Evolutionary conservation across 2,329 filamentous ascomycete genomes (phyloP).

Genomic region (Phialophora tarda): DNA sequence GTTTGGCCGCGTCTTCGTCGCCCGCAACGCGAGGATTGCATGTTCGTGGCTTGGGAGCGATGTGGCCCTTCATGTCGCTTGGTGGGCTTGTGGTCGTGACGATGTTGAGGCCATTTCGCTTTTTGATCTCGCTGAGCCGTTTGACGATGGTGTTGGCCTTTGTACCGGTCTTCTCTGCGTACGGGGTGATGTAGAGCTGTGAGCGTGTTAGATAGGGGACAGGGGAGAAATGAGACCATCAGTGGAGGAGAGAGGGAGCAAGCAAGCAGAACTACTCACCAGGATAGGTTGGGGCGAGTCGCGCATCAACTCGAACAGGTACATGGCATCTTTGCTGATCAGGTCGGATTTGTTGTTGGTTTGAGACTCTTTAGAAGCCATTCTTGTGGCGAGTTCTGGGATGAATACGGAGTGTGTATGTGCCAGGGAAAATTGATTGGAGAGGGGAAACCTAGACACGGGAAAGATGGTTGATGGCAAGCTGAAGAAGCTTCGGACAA

Average conservation of each 20-base stretch:
- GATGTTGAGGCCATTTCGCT: constrained; percentile 31
- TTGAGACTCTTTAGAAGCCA: constrained; percentile 14
- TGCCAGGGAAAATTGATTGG: background rate
- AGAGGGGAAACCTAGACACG: background rate
- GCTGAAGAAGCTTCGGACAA: background rate
- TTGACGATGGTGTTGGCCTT: constrained; percentile 31
- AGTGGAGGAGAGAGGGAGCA: background rate
- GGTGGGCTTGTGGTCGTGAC: constrained; percentile 19
- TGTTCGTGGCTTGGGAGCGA: background rate
- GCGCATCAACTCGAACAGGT: constrained; percentile 25
- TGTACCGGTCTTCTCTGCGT: constrained; percentile 23
- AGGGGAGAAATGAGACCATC: background rate
- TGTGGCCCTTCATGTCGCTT: background rate
- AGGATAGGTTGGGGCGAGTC: constrained; percentile 20
- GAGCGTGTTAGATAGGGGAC: background rate
- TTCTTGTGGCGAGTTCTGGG: background rate
- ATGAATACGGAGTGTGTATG: background rate
- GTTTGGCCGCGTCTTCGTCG: background rate
- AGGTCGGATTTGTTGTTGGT: background rate
- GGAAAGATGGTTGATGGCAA: background rate
- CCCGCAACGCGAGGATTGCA: background rate
- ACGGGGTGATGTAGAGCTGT: constrained; percentile 26
- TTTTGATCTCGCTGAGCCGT: constrained; percentile 30
- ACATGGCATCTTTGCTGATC: constrained; percentile 24
- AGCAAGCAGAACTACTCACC: constrained; percentile 13